Conservation (phyloP, 2,329 filamentous ascomycete genomes). For the Paecilomyces niveus region DNA sequence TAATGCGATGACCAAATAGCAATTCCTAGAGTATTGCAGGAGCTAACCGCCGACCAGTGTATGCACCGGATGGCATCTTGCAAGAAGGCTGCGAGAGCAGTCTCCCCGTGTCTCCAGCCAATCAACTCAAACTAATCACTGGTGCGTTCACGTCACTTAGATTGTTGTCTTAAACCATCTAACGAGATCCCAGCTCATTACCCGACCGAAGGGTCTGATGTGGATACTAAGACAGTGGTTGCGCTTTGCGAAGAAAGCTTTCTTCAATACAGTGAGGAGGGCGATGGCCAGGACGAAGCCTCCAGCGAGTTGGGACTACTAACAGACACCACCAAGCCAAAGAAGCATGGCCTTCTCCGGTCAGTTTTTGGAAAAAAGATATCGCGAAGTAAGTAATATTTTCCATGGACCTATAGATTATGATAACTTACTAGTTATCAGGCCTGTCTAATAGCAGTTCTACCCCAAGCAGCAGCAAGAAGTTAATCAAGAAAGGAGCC, state of each 20-base stretch:
- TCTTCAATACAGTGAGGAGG: slow-evolving; percentile 5
- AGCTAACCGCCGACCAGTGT: slow-evolving; percentile 12
- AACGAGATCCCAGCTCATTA: slow-evolving; percentile 3
- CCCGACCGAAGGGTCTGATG: not conserved
- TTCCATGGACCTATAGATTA: not conserved
- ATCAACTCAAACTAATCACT: slow-evolving; percentile 8
- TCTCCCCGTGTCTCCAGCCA: slow-evolving; percentile 1
- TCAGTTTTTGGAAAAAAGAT: slow-evolving; percentile 19
- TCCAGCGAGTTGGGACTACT: slow-evolving; percentile 5
- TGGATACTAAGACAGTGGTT: slow-evolving; percentile 7
- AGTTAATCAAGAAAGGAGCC: slow-evolving; percentile 19
- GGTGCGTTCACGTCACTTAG: slow-evolving; percentile 6
- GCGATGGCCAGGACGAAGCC: slow-evolving; percentile 8
- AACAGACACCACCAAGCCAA: slow-evolving; percentile 2
- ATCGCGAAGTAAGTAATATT: slow-evolving; percentile 13
- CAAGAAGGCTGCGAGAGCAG: slow-evolving; percentile 8
- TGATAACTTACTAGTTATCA: slow-evolving; percentile 6
- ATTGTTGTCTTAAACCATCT: not conserved
- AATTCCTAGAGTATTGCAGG: no score
- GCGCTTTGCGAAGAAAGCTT: slow-evolving; percentile 16
- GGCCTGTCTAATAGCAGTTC: slow-evolving; percentile 18
- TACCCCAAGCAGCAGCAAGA: slow-evolving; percentile 14
- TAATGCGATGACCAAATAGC: slow-evolving; percentile 1
- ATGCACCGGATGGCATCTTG: slow-evolving; percentile 19
- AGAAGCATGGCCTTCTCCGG: slow-evolving; percentile 16